These are phyloP conservation scores for Pseudoscleropodium purum DNA, from an alignment of 225 moss, liverwort and hornwort species.

Conservation along the genomic window DNA sequence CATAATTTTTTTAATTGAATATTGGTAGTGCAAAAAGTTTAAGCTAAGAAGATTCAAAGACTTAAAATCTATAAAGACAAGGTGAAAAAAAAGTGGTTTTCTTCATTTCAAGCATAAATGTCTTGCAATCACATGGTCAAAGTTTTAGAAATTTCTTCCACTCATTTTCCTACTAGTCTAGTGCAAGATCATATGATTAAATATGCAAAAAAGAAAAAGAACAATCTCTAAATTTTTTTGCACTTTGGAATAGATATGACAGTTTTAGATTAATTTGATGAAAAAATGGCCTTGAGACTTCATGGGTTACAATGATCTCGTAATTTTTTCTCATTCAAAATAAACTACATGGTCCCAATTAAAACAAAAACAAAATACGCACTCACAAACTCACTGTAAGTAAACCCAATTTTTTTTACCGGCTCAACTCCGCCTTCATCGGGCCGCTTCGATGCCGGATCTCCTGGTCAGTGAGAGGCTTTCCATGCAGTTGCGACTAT, in stretches of 20 bases:
- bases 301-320: accelerated
- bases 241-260: accelerated
- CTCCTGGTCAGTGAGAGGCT: neutral
- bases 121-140: neutral
- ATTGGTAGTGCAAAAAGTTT: neutral
- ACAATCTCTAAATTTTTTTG: neutral
- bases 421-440: neutral
- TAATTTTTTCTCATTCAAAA: neutral
- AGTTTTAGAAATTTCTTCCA: neutral
- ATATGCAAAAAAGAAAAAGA: neutral
- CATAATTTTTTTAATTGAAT: neutral
- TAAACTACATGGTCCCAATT: neutral
- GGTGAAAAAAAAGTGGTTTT: neutral
- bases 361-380: neutral
- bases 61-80: neutral
- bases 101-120: neutral
- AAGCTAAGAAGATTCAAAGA: neutral
- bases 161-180: neutral
- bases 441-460: neutral
- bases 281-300: neutral
- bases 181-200: neutral
- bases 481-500: neutral
- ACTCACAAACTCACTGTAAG: neutral
- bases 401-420: neutral
- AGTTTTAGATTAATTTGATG: neutral